These are phyloP conservation scores for Spergularia marina DNA, from an alignment of 148 eudicot genomes.

Conservation along the genomic window DNA sequence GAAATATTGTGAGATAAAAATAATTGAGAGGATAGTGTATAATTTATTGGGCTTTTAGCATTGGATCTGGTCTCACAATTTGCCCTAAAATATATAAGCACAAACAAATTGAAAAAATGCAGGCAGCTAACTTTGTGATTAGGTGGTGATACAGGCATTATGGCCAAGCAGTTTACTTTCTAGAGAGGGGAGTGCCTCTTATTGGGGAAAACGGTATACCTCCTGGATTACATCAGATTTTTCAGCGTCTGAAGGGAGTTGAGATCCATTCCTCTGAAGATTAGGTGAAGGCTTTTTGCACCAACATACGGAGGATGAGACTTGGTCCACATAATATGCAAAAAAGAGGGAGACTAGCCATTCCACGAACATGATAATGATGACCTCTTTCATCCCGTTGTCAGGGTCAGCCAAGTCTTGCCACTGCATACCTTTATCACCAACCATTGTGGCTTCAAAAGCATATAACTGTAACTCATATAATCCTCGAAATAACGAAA, in stretches of 20 bases:
- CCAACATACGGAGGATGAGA: slow-evolving; percentile 52
- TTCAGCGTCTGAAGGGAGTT: slow-evolving; percentile 54
- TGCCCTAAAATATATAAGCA: no score
- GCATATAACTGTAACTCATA: slow-evolving; percentile 64
- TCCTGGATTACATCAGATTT: slow-evolving; percentile 76
- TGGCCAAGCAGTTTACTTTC: no score
- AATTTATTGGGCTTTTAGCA: no score
- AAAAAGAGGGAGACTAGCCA: slow-evolving; percentile 59
- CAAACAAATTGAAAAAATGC: no score
- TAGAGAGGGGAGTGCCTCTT: neutral
- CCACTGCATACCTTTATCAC: slow-evolving; percentile 74
- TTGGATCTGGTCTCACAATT: no score
- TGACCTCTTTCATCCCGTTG: slow-evolving; percentile 64
- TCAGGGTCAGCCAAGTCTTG: slow-evolving; percentile 45
- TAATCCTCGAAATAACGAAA: slow-evolving; percentile 65
- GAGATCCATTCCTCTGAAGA: slow-evolving; percentile 33
- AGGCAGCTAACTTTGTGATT: no score
- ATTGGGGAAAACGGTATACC: slow-evolving; percentile 30
- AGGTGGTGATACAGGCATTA: no score
- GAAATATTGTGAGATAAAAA: no score
- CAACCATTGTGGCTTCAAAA: slow-evolving; percentile 35
- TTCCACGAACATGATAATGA: slow-evolving; percentile 62
- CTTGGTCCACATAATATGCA: slow-evolving; percentile 67
- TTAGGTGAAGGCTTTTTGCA: slow-evolving; percentile 38
- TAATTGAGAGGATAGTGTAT: no score